Evolutionary conservation across 202 grass and related monocot genomes (phyloP), one percentile per base, ranked within the genome.

Genomic region (Dendrocalamus latiflorus): DNA sequence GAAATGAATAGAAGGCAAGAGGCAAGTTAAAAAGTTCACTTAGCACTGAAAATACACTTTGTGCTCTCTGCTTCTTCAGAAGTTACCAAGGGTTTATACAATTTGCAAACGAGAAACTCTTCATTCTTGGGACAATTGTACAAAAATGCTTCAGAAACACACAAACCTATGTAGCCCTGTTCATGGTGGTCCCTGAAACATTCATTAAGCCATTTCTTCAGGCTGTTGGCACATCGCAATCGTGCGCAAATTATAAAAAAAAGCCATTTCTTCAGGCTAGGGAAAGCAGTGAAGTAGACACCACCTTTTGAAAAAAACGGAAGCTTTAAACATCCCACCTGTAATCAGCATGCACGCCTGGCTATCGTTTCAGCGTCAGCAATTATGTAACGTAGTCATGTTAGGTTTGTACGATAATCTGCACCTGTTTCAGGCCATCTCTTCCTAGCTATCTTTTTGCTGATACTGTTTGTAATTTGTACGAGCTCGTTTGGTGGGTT

Each of bases 191-290:
- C 36, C 74, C 24, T 67, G 67, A 6, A 74, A 21, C 22, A 54
- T 77, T 66, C 72, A 44, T 68, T 58, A 77, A 56, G 71, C 51
- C 42, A n/a, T 63, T 61, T 22, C 9, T 34, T 83, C n/a, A n/a
- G n/a, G 50, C 71, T 78, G 78, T 78, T 90, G 74, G 78, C 41
- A 55, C 60, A 66, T 90, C 67, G 24, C 83, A 54, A 78, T 86
- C 78, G 33, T 73, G 72, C 41, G 6, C 5, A 13, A 61, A 37
- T 22, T 53, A 11, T n/a, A 22, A 21, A 42, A 66, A 39, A n/a
- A 61, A 72, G 24, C 14, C 50, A 28, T 77, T 50, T 60, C 67
- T 73, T 44, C 24, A 20, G 68, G 72, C 70, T 61, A 67, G 6
- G 9, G 59, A 58, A 39, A n/a, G 77, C 28, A 70, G 56, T 41